Conservation (phyloP, 1,284 basidiomycete species). For the Cerioporus squamosus region DNA sequence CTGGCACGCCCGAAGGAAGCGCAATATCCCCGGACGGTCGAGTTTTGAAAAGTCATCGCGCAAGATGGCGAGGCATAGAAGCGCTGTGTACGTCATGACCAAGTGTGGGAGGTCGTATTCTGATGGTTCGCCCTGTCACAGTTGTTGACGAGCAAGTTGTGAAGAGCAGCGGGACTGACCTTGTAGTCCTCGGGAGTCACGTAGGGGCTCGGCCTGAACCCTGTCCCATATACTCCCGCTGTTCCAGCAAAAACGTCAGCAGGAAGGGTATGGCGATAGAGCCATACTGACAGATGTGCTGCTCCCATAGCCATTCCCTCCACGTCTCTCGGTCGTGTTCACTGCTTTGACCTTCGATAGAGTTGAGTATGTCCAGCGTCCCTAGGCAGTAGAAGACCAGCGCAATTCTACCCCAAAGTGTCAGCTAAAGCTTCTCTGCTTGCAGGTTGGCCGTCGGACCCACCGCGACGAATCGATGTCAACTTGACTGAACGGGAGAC, state of each 20-base stretch:
- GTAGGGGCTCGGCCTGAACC: constrained; percentile 79
- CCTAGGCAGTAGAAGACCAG: constrained; percentile 87
- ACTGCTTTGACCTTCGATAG: constrained; percentile 52
- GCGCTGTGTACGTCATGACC: constrained; percentile 92
- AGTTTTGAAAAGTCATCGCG: constrained; percentile 78
- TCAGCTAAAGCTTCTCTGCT: background rate
- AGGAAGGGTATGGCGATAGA: background rate
- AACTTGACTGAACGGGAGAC: constrained; percentile 30
- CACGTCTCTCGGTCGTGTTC: constrained; percentile 62
- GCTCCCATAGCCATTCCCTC: constrained; percentile 87
- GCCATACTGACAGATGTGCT: constrained; percentile 62
- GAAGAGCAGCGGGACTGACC: constrained; percentile 7
- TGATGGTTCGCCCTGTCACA: constrained; percentile 33
- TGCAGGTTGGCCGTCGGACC: background rate
- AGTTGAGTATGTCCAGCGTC: constrained; percentile 73
- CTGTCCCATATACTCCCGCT: constrained; percentile 65
- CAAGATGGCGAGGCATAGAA: constrained; percentile 81
- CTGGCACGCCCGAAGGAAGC: constrained; percentile 75
- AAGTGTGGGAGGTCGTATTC: constrained; percentile 76
- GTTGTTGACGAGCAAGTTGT: background rate
- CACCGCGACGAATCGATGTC: constrained; percentile 34
- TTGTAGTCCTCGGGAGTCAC: constrained; percentile 45
- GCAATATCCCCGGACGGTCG: constrained; percentile 63
- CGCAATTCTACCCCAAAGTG: constrained; percentile 63
- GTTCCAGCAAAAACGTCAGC: background rate